Evolutionary conservation across 2,329 filamentous ascomycete species (phyloP).

Genomic region (Apiospora aurea): DNA sequence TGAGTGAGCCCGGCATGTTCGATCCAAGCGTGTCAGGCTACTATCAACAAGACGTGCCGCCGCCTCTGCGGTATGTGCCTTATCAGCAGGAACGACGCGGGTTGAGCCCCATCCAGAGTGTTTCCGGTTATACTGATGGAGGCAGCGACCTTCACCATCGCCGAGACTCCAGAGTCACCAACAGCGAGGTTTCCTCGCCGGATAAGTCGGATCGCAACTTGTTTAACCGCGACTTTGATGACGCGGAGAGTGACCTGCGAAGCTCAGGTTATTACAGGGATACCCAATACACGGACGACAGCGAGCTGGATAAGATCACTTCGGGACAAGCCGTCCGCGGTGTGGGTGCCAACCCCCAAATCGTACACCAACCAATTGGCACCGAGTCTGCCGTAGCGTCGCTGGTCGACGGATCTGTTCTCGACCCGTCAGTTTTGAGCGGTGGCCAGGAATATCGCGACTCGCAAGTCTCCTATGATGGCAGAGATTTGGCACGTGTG

Average conservation of each 20-base stretch:
- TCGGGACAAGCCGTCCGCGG: slow-evolving; percentile 75
- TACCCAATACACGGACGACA: slow-evolving; percentile 58
- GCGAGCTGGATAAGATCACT: slow-evolving; percentile 65
- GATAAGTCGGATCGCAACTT: slow-evolving; percentile 60
- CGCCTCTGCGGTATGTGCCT: slow-evolving; percentile 70
- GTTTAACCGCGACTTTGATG: slow-evolving; percentile 59
- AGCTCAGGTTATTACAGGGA: slow-evolving; percentile 63
- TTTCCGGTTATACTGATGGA: slow-evolving; percentile 83
- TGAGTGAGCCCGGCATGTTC: slow-evolving; percentile 43
- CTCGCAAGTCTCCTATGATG: slow-evolving; percentile 42
- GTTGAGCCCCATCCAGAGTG: slow-evolving; percentile 89
- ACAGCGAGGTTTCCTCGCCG: slow-evolving; percentile 65
- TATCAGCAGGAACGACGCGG: slow-evolving; percentile 74
- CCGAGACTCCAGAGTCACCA: slow-evolving; percentile 63
- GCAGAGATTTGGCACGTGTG: slow-evolving; percentile 25
- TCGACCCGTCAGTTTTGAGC: slow-evolving; percentile 73
- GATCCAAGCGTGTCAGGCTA: slow-evolving; percentile 55
- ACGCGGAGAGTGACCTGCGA: slow-evolving; percentile 63
- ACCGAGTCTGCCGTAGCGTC: slow-evolving; percentile 93
- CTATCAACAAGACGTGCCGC: slow-evolving; percentile 67
- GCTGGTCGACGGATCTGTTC: slow-evolving; percentile 76
- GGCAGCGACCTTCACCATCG: slow-evolving; percentile 64
- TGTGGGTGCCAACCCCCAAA: slow-evolving; percentile 76
- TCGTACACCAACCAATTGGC: slow-evolving; percentile 74
- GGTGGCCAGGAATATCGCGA: slow-evolving; percentile 56